phyloP scores from a whole-genome alignment of 1,284 basidiomycete genomes.

The Calocybe gambosa region DNA sequence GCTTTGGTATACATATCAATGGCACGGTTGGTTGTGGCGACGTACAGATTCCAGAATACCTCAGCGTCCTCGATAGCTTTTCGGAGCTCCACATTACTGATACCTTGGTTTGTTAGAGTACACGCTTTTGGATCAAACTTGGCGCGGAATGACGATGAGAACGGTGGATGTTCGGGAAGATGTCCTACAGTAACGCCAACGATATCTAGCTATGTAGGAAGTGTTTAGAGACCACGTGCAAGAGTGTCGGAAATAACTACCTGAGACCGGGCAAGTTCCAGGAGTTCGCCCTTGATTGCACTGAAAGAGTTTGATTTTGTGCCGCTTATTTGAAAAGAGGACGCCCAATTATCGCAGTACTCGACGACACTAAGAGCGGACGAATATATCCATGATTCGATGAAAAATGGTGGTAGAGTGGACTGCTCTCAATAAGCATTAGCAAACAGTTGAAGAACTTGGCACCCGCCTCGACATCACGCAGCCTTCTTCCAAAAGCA shows the following conservation, averaged over 20 bases:
- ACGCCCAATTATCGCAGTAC: conserved; percentile 76
- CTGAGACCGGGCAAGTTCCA: conserved; percentile 78
- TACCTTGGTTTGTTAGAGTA: conserved; percentile 27
- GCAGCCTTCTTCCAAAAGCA: conserved; percentile 73
- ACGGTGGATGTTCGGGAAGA: conserved; percentile 69
- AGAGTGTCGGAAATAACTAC: conserved; percentile 32
- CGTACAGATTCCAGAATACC: conserved; percentile 71
- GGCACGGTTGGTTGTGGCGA: conserved; percentile 68
- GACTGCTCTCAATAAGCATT: conserved; percentile 34
- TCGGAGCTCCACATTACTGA: conserved; percentile 63
- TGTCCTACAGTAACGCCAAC: conserved; percentile 71
- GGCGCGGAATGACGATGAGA: conserved; percentile 46
- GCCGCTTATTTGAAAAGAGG: conserved; percentile 37
- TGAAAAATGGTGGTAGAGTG: conserved; percentile 71
- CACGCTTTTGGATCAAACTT: conserved; percentile 18
- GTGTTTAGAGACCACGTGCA: conserved; percentile 5
- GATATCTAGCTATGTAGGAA: conserved; percentile 60
- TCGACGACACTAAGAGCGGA: conserved; percentile 85
- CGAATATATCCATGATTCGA: conserved; percentile 94
- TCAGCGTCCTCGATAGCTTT: conserved; percentile 52
- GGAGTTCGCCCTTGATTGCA: conserved; percentile 74
- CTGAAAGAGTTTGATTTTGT: conserved; percentile 44
- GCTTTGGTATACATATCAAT: conserved; percentile 79
- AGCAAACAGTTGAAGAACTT: conserved; percentile 1
- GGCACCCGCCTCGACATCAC: conserved; percentile 64